These are phyloP conservation scores for Talaromyces sp. DNA, from an alignment of 2,329 filamentous ascomycete genomes.

Conservation along the genomic window DNA sequence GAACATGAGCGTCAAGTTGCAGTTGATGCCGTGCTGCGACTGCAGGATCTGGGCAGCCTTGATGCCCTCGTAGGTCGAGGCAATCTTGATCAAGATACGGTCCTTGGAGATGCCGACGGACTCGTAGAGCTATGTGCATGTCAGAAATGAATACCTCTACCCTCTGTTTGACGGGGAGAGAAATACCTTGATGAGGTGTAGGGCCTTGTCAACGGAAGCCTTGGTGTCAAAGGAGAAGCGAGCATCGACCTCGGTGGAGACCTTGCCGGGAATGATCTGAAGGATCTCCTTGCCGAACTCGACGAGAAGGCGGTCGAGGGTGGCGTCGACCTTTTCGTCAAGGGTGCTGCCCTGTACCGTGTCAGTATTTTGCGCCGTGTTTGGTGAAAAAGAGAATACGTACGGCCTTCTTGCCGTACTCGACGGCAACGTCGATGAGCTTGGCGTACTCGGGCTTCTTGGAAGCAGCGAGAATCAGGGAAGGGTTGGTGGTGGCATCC, in stretches of 20 bases:
- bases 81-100: slow-evolving; percentile 96
- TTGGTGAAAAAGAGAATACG: slow-evolving; percentile 21
- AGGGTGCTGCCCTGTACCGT: slow-evolving; percentile 50
- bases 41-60: slow-evolving; percentile 97
- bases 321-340: slow-evolving; percentile 79
- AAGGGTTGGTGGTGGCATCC: slow-evolving; percentile 99
- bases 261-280: slow-evolving; percentile 93
- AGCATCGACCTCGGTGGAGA: slow-evolving; percentile 97
- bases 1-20: slow-evolving; percentile 99
- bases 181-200: slow-evolving; percentile 86
- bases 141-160: slow-evolving; percentile 1
- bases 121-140: slow-evolving; percentile 75
- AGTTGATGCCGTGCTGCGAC: slow-evolving; percentile 93
- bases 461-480: slow-evolving; percentile 93
- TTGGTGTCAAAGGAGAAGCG: slow-evolving; percentile 92
- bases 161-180: too few relatives aligned
- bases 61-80: slow-evolving; percentile 99
- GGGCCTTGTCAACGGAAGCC: slow-evolving; percentile 88
- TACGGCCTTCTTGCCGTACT: slow-evolving; percentile 74
- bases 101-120: slow-evolving; percentile 86
- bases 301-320: slow-evolving; percentile 89
- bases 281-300: slow-evolving; percentile 98
- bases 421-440: slow-evolving; percentile 80
- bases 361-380: slow-evolving; percentile 5
- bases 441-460: slow-evolving; percentile 97